Evolutionary conservation across 2,329 filamentous ascomycete genomes (phyloP).

Genomic region (Ophiostoma pallidulum): DNA sequence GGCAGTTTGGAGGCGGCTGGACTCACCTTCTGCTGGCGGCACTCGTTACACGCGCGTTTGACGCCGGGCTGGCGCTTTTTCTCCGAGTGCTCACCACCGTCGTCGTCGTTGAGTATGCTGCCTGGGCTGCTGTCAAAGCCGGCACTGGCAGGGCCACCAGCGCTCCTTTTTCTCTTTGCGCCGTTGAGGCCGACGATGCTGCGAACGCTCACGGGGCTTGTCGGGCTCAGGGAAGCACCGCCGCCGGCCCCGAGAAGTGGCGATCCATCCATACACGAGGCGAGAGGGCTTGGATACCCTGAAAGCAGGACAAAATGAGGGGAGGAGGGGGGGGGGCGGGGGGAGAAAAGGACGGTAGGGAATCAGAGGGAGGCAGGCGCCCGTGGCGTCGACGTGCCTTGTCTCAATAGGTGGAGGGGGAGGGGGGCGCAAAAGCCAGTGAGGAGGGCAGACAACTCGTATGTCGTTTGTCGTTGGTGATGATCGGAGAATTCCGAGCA

Average conservation of each 20-base stretch:
- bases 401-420: neutral
- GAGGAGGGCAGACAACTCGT: neutral
- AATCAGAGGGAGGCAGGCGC: neutral
- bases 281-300: neutral
- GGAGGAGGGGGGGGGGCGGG: neutral
- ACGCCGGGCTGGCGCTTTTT: slow-evolving; percentile 58
- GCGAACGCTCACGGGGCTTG: slow-evolving; percentile 45
- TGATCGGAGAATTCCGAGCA: neutral
- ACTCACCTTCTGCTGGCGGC: slow-evolving; percentile 74
- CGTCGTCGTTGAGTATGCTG: slow-evolving; percentile 49
- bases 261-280: slow-evolving; percentile 28
- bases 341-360: neutral
- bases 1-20: too few relatives aligned
- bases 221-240: slow-evolving; percentile 35
- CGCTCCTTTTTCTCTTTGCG: slow-evolving; percentile 52
- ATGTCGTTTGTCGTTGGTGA: too few relatives aligned
- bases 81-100: slow-evolving; percentile 44
- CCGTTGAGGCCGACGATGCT: slow-evolving; percentile 35
- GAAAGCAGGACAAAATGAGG: neutral
- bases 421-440: neutral
- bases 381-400: neutral
- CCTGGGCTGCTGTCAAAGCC: slow-evolving; percentile 52
- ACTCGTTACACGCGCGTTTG: slow-evolving; percentile 78
- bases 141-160: slow-evolving; percentile 21
- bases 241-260: slow-evolving; percentile 25